Conservation (phyloP, 2,329 filamentous ascomycete genomes). For the Penicillium sp. region DNA sequence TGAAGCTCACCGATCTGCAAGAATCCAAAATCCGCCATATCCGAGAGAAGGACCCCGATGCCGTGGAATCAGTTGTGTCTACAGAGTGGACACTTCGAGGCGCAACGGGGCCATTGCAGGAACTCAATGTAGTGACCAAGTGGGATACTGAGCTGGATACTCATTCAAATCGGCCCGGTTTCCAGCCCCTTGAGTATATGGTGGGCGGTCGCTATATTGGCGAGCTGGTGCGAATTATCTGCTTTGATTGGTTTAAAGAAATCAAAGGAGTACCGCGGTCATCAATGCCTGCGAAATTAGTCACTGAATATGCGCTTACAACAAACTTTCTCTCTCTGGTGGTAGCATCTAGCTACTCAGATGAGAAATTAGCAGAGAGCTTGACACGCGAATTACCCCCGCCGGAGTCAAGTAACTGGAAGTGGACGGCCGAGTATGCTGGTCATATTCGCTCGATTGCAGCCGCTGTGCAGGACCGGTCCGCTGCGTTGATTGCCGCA, state of each 20-base stretch:
- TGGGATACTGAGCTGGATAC: conserved; percentile 71
- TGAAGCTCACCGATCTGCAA: conserved; percentile 64
- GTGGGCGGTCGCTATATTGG: conserved; percentile 73
- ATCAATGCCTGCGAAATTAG: conserved; percentile 58
- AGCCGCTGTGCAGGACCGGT: conserved; percentile 68
- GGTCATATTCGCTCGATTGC: conserved; percentile 64
- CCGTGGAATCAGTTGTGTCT: conserved; percentile 69
- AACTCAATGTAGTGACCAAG: conserved; percentile 63
- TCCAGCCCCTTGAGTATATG: conserved; percentile 81
- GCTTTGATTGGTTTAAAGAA: conserved; percentile 63
- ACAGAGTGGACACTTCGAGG: conserved; percentile 81
- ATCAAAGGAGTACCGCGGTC: conserved; percentile 44
- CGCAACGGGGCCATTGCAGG: conserved; percentile 64
- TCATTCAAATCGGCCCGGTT: conserved; percentile 68
- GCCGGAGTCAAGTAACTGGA: conserved; percentile 49
- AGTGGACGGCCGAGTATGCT: conserved; percentile 66
- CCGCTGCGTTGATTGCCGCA: conserved; percentile 71
- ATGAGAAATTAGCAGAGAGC: conserved; percentile 50
- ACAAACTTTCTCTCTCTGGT: conserved; percentile 73
- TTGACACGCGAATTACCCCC: conserved; percentile 55
- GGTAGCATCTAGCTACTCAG: conserved; percentile 56
- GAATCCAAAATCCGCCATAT: conserved; percentile 59
- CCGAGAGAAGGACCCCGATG: conserved; percentile 49
- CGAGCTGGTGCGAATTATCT: conserved; percentile 70
- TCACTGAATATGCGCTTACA: conserved; percentile 61